These are phyloP conservation scores for Aspergillus sp. DNA, from an alignment of 2,329 filamentous ascomycete species.

Conservation along the genomic window DNA sequence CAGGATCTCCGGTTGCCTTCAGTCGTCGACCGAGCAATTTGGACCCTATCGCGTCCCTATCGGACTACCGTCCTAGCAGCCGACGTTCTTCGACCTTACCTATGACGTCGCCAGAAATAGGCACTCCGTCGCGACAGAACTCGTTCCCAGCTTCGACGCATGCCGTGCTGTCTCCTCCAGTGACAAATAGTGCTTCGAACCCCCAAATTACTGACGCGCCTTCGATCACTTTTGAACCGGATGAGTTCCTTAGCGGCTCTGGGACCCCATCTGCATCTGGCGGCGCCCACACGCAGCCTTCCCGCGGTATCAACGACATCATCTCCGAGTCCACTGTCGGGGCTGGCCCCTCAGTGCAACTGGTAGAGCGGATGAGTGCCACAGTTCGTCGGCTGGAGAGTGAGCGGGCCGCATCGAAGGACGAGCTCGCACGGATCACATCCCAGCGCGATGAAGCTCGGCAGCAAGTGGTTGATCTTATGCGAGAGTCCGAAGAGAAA, in stretches of 20 bases:
- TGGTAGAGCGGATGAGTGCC: slow-evolving; percentile 94
- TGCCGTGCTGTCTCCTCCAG: slow-evolving; percentile 26
- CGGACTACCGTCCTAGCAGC: slow-evolving; percentile 38
- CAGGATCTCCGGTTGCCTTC: slow-evolving; percentile 41
- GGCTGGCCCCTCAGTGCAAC: slow-evolving; percentile 87
- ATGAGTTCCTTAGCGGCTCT: slow-evolving; percentile 42
- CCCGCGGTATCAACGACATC: slow-evolving; percentile 74
- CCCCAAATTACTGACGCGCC: slow-evolving; percentile 29
- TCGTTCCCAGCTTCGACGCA: slow-evolving; percentile 38
- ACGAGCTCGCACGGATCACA: slow-evolving; percentile 77
- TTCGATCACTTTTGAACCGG: slow-evolving; percentile 46
- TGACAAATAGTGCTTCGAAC: slow-evolving; percentile 20
- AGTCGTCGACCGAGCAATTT: slow-evolving; percentile 38
- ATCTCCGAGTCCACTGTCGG: slow-evolving; percentile 85
- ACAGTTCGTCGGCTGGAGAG: slow-evolving; percentile 86
- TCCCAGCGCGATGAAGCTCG: slow-evolving; percentile 88
- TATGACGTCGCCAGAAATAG: slow-evolving; percentile 33
- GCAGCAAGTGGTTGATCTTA: slow-evolving; percentile 83
- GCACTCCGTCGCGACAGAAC: slow-evolving; percentile 46
- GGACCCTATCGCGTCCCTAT: slow-evolving; percentile 36
- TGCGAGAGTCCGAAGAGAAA: slow-evolving; percentile 79
- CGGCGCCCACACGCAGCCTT: slow-evolving; percentile 32
- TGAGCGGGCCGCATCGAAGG: slow-evolving; percentile 83
- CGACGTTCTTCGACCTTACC: slow-evolving; percentile 41
- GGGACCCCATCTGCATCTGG: slow-evolving; percentile 38